A percentile compares a stretch with the other conserved stretches of the same genome.
These are phyloP conservation scores for Leishmania lainsoni DNA, from an alignment of 208 protist genomes.

Conservation along the genomic window DNA sequence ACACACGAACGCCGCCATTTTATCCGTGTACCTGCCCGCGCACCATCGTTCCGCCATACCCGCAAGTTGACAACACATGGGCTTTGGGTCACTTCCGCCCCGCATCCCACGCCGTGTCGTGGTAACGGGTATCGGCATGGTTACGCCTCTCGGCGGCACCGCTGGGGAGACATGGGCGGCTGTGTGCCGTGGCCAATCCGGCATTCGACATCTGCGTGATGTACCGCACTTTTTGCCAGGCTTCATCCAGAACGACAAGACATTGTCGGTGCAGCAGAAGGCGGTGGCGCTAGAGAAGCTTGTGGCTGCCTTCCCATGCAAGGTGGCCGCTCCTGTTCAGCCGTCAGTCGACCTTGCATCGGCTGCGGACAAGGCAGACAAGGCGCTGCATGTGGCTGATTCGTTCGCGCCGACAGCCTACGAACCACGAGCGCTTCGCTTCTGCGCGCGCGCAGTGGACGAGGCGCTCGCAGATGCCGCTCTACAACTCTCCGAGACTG, in stretches of 20 bases:
- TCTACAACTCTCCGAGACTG: constrained; percentile 20
- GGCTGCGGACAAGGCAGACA: background rate
- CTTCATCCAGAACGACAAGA: constrained; percentile 52
- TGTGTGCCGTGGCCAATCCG: constrained; percentile 70
- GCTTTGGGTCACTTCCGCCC: constrained; percentile 42
- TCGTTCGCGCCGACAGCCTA: constrained; percentile 57
- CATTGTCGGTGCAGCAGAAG: constrained; percentile 30
- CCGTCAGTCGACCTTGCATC: background rate
- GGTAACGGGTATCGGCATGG: constrained; percentile 94
- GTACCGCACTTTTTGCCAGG: constrained; percentile 68
- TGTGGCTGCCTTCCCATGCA: constrained; percentile 61
- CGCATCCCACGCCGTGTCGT: constrained; percentile 86
- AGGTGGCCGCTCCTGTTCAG: constrained; percentile 64
- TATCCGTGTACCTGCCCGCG: background rate
- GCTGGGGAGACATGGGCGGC: constrained; percentile 73
- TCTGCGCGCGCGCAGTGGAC: constrained; percentile 50
- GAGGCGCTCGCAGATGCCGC: constrained; percentile 74
- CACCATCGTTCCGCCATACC: background rate
- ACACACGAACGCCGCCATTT: background rate
- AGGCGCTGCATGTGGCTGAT: background rate
- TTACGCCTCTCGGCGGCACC: constrained; percentile 92
- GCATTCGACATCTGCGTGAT: constrained; percentile 39
- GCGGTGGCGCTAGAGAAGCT: constrained; percentile 35
- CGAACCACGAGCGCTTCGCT: constrained; percentile 55
- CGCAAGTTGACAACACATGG: constrained; percentile 4